Evolutionary conservation across 2,329 filamentous ascomycete species (phyloP), one percentile per base, ranked within the genome.

Genomic region (Cryphonectria japonica): DNA sequence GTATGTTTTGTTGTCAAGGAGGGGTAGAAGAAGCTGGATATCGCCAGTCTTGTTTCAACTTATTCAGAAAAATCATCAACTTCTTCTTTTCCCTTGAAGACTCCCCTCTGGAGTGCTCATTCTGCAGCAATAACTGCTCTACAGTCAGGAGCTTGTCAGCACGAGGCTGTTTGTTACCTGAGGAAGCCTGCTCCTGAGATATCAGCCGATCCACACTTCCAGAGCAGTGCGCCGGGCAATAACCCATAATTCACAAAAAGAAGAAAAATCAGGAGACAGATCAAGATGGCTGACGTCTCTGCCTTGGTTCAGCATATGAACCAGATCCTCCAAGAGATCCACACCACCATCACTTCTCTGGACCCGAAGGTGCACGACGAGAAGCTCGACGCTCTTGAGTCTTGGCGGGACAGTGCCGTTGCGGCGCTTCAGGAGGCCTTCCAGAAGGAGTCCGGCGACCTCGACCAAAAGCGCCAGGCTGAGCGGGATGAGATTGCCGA

Each of bases 231-330:
- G n/a, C 67, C 13, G n/a, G 26, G 22, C 29, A 39, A 37, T 9
- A 43, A 39, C 22, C 7, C 43, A n/a, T 32, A 29, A 29, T 29
- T 52, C 43, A 46, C 19, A 37, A 8, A n/a, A n/a, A n/a, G 6
- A 50, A 39, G 11, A 13, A 39, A 39, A 39, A 39, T 1, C 6
- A 13, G 2, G 37, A 39, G 37, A 39, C 3, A 11, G 11, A 39
- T 11, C 37, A 65, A 64, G 9, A 79, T 78, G 76, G 69, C 64
- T 26, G 79, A 83, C 69, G 79, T 83, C 71, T 77, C 80, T 19
- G 73, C 77, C 60, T 80, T 84, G 63, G 79, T 84, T 73, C 75
- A 79, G 72, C 80, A 83, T 75, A 82, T 85, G 81, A 80, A 80
- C 73, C 80, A 83, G 68, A 83, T 80, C 29, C 77, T 85, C 61